phyloP scores from a whole-genome alignment of 441 rosid species.

The Euphorbia celastroides region DNA sequence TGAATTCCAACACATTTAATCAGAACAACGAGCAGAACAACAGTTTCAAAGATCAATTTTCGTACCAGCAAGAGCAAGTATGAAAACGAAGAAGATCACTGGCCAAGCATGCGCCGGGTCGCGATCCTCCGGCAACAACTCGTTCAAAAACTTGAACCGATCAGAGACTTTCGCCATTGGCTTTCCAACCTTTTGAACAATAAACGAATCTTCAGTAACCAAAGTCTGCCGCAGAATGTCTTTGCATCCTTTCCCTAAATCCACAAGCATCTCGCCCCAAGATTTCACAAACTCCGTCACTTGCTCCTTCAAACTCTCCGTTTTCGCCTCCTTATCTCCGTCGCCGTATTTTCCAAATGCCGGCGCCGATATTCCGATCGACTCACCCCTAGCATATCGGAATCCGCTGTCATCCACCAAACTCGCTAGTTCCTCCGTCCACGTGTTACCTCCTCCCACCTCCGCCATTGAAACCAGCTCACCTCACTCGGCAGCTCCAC shows the following conservation, averaged over 20 bases:
- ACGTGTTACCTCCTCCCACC: slow-evolving; percentile 45
- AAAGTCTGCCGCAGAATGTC: slow-evolving; percentile 67
- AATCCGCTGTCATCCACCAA: slow-evolving; percentile 46
- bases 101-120: slow-evolving; percentile 91
- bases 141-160: slow-evolving; percentile 59
- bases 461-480: slow-evolving; percentile 39
- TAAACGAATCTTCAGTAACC: slow-evolving; percentile 62
- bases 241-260: slow-evolving; percentile 80
- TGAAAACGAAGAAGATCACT: slow-evolving; percentile 59
- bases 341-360: slow-evolving; percentile 19
- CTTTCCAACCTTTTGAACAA: slow-evolving; percentile 62
- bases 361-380: slow-evolving; percentile 28
- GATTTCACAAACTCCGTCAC: slow-evolving; percentile 64
- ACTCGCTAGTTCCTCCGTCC: slow-evolving; percentile 74
- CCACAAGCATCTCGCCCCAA: slow-evolving; percentile 87
- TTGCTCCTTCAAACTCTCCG: slow-evolving; percentile 62
- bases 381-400: slow-evolving; percentile 34
- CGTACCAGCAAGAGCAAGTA: slow-evolving; percentile 72
- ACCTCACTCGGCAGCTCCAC: not conserved
- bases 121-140: slow-evolving; percentile 97
- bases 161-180: slow-evolving; percentile 59
- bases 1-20: slow-evolving; percentile 4
- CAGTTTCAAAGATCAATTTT: not conserved
- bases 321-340: slow-evolving; percentile 16
- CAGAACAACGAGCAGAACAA: not conserved